A percentile compares a stretch with the other conserved stretches of the same genome.
These are phyloP conservation scores for Theileria equi DNA, from an alignment of 169 alveolate species.

Conservation along the genomic window DNA sequence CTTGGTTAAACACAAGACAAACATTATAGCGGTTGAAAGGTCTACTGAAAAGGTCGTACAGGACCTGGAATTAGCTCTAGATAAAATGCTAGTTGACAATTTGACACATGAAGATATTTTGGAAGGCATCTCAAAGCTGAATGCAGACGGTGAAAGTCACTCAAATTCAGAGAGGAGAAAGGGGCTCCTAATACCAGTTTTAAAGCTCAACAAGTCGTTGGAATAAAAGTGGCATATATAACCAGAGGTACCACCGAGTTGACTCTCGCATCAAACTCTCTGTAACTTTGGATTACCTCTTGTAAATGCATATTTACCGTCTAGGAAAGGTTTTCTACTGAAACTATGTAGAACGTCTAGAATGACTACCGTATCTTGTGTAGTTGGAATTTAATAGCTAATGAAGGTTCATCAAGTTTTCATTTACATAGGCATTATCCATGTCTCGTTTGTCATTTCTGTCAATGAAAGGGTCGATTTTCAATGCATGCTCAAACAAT, in stretches of 20 bases:
- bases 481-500: no score
- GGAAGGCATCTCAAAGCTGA: conserved; percentile 14
- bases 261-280: no score
- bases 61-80: conserved; percentile 53
- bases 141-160: background rate
- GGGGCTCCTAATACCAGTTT: background rate
- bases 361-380: no score
- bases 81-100: conserved; percentile 32
- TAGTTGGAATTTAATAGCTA: no score
- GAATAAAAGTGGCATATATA: conserved; percentile 29
- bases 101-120: conserved; percentile 44
- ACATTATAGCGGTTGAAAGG: background rate
- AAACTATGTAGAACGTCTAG: no score
- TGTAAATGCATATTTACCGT: no score
- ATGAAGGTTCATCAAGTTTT: no score
- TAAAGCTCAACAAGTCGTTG: background rate
- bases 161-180: background rate
- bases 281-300: no score
- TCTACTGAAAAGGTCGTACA: background rate
- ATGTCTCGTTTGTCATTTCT: no score
- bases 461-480: conserved; percentile 18
- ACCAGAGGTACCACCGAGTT: no score
- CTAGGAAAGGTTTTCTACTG: no score
- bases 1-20: background rate
- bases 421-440: no score